Evolutionary conservation across 768 basidiomycete species (phyloP).

Genomic region (Dendrothele bispora): DNA sequence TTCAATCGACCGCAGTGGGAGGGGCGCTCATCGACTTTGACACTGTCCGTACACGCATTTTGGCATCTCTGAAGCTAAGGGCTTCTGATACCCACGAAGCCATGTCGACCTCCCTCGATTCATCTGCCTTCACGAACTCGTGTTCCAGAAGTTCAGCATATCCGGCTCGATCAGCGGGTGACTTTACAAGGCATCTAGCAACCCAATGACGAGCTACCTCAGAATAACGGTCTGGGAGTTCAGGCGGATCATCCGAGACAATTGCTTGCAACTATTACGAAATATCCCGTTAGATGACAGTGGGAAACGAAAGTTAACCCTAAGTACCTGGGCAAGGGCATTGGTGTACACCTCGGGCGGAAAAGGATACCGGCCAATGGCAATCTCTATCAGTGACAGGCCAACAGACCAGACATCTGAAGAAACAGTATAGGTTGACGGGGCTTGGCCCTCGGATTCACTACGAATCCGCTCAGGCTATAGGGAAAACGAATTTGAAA

Average conservation of each 20-base stretch:
- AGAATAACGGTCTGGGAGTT: constrained; percentile 71
- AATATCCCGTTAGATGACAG: background rate
- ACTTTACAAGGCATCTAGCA: constrained; percentile 74
- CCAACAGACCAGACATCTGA: constrained; percentile 99
- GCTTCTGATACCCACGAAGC: constrained; percentile 73
- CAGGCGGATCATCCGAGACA: constrained; percentile 91
- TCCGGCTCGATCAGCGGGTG: constrained; percentile 74
- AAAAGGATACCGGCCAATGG: constrained; percentile 89
- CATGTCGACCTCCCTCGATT: constrained; percentile 86
- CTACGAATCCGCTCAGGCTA: constrained; percentile 97
- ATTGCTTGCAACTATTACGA: constrained; percentile 67
- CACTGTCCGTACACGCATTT: too few species aligned
- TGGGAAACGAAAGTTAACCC: background rate
- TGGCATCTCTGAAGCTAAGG: constrained; percentile 19
- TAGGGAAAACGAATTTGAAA: constrained; percentile 1
- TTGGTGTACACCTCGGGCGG: constrained; percentile 97
- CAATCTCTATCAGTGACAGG: constrained; percentile 90
- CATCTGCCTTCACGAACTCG: constrained; percentile 57
- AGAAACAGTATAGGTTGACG: constrained; percentile 87
- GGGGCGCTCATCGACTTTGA: too few species aligned
- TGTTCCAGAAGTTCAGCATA: constrained; percentile 71
- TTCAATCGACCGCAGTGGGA: too few species aligned
- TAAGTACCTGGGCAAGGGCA: constrained; percentile 83
- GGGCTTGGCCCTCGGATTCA: constrained; percentile 86
- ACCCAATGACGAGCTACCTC: constrained; percentile 82